Evolutionary conservation across 768 basidiomycete species (phyloP).

Genomic region (Auriculariales sp.): DNA sequence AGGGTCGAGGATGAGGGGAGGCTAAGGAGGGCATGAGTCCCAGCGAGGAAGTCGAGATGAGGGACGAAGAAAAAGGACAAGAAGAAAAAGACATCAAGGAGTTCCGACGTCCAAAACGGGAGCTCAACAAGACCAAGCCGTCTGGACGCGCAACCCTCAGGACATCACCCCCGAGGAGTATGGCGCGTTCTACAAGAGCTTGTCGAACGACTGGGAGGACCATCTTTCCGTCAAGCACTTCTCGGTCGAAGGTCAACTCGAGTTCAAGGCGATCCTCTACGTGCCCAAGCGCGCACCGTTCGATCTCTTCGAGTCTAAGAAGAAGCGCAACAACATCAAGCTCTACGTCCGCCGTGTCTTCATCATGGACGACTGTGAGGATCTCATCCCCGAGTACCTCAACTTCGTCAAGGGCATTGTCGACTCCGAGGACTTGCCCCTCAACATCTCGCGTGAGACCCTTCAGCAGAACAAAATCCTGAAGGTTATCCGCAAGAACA

Average conservation of each 20-base stretch:
- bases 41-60: conserved; percentile 58
- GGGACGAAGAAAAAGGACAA: conserved; percentile 87
- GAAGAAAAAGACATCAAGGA: conserved; percentile 80
- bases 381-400: conserved; percentile 97
- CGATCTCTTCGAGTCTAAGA: conserved; percentile 99
- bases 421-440: conserved; percentile 98
- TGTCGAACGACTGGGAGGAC: conserved; percentile 99
- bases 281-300: conserved; percentile 98
- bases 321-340: conserved; percentile 99
- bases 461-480: conserved; percentile 99
- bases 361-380: conserved; percentile 99
- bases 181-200: conserved; percentile 93
- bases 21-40: no score
- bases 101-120: conserved; percentile 83
- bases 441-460: conserved; percentile 99
- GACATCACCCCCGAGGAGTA: conserved; percentile 94
- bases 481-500: conserved; percentile 98
- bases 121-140: conserved; percentile 99
- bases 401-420: conserved; percentile 99
- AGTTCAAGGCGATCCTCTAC: conserved; percentile 99
- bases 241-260: conserved; percentile 99
- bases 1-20: conserved; percentile 78
- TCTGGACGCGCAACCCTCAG: conserved; percentile 96
- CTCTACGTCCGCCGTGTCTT: conserved; percentile 99
- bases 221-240: conserved; percentile 99